Base-by-base conservation (phyloP, 225 moss, liverwort and hornwort species). In the Asterella californica region DNA sequence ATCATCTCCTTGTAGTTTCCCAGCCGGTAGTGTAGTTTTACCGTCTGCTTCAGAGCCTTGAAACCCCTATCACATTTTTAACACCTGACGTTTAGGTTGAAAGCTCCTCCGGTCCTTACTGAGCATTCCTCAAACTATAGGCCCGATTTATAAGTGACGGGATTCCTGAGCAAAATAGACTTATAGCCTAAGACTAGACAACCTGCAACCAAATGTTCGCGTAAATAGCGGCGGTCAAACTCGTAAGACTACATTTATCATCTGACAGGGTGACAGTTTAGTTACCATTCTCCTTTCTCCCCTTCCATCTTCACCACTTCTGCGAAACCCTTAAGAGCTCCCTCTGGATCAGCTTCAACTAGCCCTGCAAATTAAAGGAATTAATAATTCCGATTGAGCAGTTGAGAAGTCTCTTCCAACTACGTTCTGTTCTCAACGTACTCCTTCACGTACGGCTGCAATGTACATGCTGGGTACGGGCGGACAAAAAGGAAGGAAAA, bases 281-380 rank as follows among this genome's bases (percentile, higher is more conserved):
- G 52, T 52, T 82, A 96, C 96, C 96, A 94, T 86, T 96, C 96
- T 75, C 96, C 96, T 83, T 94, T 96, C 79, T 94, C 96, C 73
- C 96, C 96, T 88, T 96, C 96, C 96, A 96, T 96, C 86, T 89
- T 96, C 36, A 96, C 94, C 80, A 96, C 96, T 84, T 96, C 96
- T 46, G 94, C 90, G 85, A 96, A 96, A 29, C 96, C 96, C 70
- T 84, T 90, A 5, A 94, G 91, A 70, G 96, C 93, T 62, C 93
- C 94, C 81, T 94, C 89, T 75, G 96, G 91, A 83, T 96, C 94
- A 82, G 91, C 84, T 84, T 96, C 96, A 83, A 96, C 96, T 85
- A 96, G 81, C 65, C 96, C 96, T 96, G 86, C 64, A 81, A 25
- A 11, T 55, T n/a, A 74, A 6, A 74, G 10, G 25, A 45, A 70